phyloP scores from a whole-genome alignment of 192 early-diverging fungal species.

The Linnemannia schmuckeri region DNA sequence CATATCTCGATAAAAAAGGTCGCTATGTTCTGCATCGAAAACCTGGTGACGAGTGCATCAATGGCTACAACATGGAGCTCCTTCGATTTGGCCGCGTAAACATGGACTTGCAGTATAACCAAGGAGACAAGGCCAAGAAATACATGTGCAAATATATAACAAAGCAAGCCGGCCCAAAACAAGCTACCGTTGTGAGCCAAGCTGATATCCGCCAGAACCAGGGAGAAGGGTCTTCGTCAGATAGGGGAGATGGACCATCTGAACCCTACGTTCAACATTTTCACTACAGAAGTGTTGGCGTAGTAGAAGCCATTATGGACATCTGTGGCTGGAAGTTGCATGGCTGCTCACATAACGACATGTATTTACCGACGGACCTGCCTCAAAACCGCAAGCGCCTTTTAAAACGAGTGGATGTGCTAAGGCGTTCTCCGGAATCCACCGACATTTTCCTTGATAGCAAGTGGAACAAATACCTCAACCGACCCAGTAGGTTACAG shows the following conservation, averaged over 20 bases:
- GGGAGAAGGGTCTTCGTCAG: conserved; percentile 1
- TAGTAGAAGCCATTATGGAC: conserved; percentile 38
- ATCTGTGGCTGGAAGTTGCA: conserved; percentile 41
- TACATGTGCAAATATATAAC: conserved; percentile 39
- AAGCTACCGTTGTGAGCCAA: conserved; percentile 7
- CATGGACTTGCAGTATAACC: conserved; percentile 33
- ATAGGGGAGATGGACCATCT: conserved; percentile 1
- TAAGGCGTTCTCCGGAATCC: background rate
- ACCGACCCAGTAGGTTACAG: background rate
- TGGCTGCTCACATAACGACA: conserved; percentile 9
- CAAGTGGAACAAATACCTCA: conserved; percentile 21
- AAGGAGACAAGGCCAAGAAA: conserved; percentile 25
- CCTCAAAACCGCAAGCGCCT: conserved; percentile 13
- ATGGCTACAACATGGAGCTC: conserved; percentile 35
- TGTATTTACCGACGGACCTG: conserved; percentile 18
- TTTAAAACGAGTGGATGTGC: conserved; percentile 4
- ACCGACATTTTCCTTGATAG: conserved; percentile 19
- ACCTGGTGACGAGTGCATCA: conserved; percentile 22
- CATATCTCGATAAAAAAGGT: conserved; percentile 12
- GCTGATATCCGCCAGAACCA: background rate
- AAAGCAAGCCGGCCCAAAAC: conserved; percentile 23
- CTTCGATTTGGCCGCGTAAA: conserved; percentile 33
- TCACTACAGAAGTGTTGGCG: conserved; percentile 41
- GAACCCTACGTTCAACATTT: conserved; percentile 23
- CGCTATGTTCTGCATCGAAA: conserved; percentile 27